Percentiles rank a stretch among this genome's conserved stretches.
Evolutionary conservation across 192 early-diverging fungal species (phyloP).

Genomic region (Fimicolochytrium jonesii): DNA sequence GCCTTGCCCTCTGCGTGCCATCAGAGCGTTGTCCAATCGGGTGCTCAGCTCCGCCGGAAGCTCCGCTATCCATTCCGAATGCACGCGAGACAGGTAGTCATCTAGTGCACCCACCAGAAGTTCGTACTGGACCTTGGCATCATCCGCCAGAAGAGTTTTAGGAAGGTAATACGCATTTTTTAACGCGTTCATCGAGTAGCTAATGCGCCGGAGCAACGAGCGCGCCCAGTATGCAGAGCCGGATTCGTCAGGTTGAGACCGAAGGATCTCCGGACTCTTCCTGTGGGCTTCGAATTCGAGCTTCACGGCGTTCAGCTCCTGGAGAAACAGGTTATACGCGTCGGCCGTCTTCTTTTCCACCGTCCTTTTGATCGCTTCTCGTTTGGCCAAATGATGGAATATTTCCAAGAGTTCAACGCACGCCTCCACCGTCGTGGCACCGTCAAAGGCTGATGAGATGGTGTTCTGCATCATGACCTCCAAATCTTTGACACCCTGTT

Average conservation of each 20-base stretch:
- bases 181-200: constrained; percentile 38
- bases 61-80: constrained; percentile 48
- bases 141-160: constrained; percentile 43
- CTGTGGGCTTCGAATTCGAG: constrained; percentile 56
- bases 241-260: constrained; percentile 53
- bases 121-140: constrained; percentile 55
- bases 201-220: constrained; percentile 47
- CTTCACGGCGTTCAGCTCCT: constrained; percentile 58
- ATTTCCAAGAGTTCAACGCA: constrained; percentile 60
- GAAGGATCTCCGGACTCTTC: constrained; percentile 52
- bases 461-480: constrained; percentile 67
- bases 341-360: constrained; percentile 64
- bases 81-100: constrained; percentile 58
- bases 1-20: constrained; percentile 35
- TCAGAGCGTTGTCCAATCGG: constrained; percentile 45
- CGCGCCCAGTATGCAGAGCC: constrained; percentile 61
- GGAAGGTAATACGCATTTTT: constrained; percentile 55
- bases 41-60: constrained; percentile 34
- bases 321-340: constrained; percentile 48
- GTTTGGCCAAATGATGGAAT: constrained; percentile 58
- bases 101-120: constrained; percentile 46
- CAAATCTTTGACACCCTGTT: constrained; percentile 63
- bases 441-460: constrained; percentile 58
- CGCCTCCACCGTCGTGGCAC: constrained; percentile 47
- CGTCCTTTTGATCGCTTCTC: constrained; percentile 63